Evolutionary conservation across 352 stramenopile species (phyloP).

Genomic region (Phytopythium kandeliae): DNA sequence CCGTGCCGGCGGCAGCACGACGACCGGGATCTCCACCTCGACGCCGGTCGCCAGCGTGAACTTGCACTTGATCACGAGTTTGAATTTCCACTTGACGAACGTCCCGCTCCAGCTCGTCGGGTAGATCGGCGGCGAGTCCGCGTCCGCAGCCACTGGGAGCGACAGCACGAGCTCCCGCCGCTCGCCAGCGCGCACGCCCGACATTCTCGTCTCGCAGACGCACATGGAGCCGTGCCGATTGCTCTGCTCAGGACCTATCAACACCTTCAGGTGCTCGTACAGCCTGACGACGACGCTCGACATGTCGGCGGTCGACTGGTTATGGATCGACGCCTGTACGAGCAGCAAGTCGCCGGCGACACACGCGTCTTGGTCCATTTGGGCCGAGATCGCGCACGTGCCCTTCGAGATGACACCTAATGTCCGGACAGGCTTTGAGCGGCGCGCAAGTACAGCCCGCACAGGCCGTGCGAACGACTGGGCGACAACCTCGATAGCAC

Average conservation of each 20-base stretch:
- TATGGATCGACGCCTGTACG: conserved; percentile 19
- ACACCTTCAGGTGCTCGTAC: conserved; percentile 21
- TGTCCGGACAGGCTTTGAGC: conserved; percentile 18
- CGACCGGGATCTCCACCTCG: background rate
- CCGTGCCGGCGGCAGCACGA: background rate
- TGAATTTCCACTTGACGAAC: conserved; percentile 27
- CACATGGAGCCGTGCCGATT: conserved; percentile 16
- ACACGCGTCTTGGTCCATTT: conserved; percentile 21
- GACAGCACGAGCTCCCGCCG: conserved; percentile 22
- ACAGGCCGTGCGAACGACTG: conserved; percentile 17
- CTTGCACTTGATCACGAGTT: conserved; percentile 26
- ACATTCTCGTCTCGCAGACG: conserved; percentile 22
- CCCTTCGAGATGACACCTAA: conserved; percentile 25
- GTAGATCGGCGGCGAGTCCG: conserved; percentile 11
- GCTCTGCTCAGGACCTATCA: conserved; percentile 13
- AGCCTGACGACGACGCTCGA: conserved; percentile 22
- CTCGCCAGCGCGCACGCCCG: conserved; percentile 18
- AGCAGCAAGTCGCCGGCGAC: conserved; percentile 21
- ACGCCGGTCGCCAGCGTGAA: conserved; percentile 10
- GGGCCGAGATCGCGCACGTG: conserved; percentile 16
- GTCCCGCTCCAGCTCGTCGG: conserved; percentile 15
- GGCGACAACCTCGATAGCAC: conserved; percentile 17
- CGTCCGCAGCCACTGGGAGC: conserved; percentile 19
- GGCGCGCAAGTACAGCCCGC: conserved; percentile 11
- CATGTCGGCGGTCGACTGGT: conserved; percentile 25